Evolutionary conservation across 1,139 yeast species (phyloP), one percentile per base, ranked within the genome.

Genomic region (Wickerhamomyces sp.): DNA sequence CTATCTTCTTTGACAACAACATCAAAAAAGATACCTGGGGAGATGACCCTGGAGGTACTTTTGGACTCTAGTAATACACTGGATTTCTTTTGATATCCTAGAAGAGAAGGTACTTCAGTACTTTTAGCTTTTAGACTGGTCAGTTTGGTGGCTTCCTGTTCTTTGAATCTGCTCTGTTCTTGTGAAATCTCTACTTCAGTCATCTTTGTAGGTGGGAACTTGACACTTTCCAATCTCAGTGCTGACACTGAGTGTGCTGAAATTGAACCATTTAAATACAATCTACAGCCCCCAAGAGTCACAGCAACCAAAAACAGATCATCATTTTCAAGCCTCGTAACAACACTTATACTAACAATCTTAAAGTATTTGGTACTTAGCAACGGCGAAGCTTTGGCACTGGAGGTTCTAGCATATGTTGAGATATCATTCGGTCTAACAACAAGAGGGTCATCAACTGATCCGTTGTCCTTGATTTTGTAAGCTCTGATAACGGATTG

Each of bases 201-300:
- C 27, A 78, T 79, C 47, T 79, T 79, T 4, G 89, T 78, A 10
- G 94, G 94, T 7, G 94, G 93, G 58, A 84, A 85, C 56, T 83
- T 84, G 46, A 84, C 78, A 45, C 74, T 71, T 51, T 63, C 83
- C 56, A 67, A 69, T 66, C 69, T 79, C 64, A 66, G 68, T 40
- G 77, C 67, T 65, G 65, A 65, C 5, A 70, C 63, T 23, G 63
- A 55, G 6, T 70, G 62, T 31, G 70, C 61, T 23, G 63, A 59
- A 7, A 63, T 53, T 8, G 70, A 67, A 39, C 81, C 81, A 48
- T 82, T 84, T 51, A 85, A 71, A 51, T 81, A 83, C 33, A 93
- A 71, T 54, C 99, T 78, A 53, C 86, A 85, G 15, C 99, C 99
- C 48, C 82, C 84, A 42, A 81, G 74, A 0, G 97, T 89, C n/a